Percentiles rank a stretch among this genome's conserved stretches.
Evolutionary conservation across 1,139 yeast genomes (phyloP).

Genomic region (Yamadazyma sp.): DNA sequence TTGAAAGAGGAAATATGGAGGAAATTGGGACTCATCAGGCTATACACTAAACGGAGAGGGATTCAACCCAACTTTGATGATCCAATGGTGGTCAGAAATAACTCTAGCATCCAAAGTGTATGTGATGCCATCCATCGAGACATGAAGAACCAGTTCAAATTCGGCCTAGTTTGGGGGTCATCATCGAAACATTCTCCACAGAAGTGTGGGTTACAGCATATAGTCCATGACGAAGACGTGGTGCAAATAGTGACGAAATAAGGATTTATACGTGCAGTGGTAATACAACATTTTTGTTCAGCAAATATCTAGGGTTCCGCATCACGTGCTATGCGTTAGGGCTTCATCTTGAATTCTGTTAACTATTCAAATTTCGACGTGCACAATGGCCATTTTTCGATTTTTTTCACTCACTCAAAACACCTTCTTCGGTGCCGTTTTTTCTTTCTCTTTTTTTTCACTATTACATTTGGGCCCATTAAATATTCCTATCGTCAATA

Average conservation of each 20-base stretch:
- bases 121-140: constrained; percentile 94
- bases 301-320: background rate
- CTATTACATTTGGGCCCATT: constrained; percentile 51
- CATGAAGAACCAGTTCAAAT: constrained; percentile 86
- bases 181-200: constrained; percentile 96
- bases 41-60: constrained; percentile 86
- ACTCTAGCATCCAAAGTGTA: constrained; percentile 78
- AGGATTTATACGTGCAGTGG: background rate
- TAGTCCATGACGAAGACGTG: constrained; percentile 90
- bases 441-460: constrained; percentile 9
- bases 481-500: constrained; percentile 91
- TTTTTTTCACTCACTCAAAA: background rate
- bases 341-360: background rate
- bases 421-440: too few relatives aligned
- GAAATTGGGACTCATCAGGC: constrained; percentile 72
- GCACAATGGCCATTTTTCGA: constrained; percentile 3
- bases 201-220: constrained; percentile 86
- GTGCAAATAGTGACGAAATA: constrained; percentile 84
- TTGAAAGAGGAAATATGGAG: constrained; percentile 93
- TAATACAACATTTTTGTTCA: too few relatives aligned
- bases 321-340: constrained; percentile 9
- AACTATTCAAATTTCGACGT: background rate
- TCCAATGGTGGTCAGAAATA: constrained; percentile 85
- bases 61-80: constrained; percentile 76
- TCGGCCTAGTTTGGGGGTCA: constrained; percentile 96